phyloP scores from a whole-genome alignment of 306 rosid species.

The Quercus alba region DNA sequence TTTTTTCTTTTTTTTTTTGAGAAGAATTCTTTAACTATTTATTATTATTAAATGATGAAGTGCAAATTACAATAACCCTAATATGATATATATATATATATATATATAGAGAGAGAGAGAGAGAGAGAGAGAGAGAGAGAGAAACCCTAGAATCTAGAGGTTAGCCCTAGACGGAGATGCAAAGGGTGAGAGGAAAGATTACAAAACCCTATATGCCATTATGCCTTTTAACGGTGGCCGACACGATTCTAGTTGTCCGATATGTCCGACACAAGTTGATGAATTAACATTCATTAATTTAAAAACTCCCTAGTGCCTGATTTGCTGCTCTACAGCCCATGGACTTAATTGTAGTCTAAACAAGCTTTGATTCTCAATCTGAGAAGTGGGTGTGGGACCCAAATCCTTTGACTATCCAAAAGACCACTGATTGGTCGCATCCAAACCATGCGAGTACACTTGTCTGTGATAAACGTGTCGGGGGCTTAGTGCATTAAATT shows the following conservation, averaged over 20 bases:
- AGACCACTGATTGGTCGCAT: not conserved
- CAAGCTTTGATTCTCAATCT: not conserved
- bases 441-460: not conserved
- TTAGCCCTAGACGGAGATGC: not conserved
- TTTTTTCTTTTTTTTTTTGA: too few relatives aligned
- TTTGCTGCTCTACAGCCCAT: not conserved
- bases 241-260: conserved; percentile 26
- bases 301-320: not conserved
- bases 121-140: too few relatives aligned
- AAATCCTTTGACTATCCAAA: not conserved
- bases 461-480: not conserved
- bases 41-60: too few relatives aligned
- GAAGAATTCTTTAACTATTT: too few relatives aligned
- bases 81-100: not conserved
- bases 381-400: not conserved
- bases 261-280: conserved; percentile 14
- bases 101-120: too few relatives aligned
- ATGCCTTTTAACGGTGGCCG: conserved; percentile 26
- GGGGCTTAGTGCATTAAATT: not conserved
- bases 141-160: not conserved
- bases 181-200: not conserved
- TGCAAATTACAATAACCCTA: not conserved
- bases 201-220: not conserved
- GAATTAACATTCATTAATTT: conserved; percentile 1
- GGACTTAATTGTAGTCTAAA: too few relatives aligned